Evolutionary conservation across 1,284 basidiomycete species (phyloP).

Genomic region (Ceratobasidium sp.): DNA sequence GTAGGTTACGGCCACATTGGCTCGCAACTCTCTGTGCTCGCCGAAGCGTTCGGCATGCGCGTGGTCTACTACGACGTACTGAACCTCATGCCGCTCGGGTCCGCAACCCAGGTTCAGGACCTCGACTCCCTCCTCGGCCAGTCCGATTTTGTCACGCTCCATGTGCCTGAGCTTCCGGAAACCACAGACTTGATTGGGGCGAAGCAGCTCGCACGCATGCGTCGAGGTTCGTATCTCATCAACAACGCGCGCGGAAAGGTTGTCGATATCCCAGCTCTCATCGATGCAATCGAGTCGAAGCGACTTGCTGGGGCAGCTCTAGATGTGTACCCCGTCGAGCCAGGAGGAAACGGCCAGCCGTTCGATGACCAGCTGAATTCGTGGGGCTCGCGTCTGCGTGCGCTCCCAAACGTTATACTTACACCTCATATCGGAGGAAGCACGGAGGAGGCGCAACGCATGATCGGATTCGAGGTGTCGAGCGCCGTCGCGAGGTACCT

Average conservation of each 20-base stretch:
- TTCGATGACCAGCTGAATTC: conserved; percentile 88
- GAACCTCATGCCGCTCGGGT: conserved; percentile 98
- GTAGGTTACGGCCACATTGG: conserved; percentile 99
- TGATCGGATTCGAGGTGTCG: conserved; percentile 97
- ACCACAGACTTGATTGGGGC: conserved; percentile 93
- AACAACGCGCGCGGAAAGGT: conserved; percentile 98
- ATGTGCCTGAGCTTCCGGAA: conserved; percentile 96
- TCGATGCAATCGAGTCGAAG: conserved; percentile 81
- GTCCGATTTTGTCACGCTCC: conserved; percentile 95
- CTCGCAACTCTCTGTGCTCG: conserved; percentile 95
- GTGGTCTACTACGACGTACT: conserved; percentile 97
- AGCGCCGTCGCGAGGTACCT: conserved; percentile 89
- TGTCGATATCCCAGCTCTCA: conserved; percentile 92
- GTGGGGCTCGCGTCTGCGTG: conserved; percentile 80
- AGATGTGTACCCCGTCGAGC: conserved; percentile 95
- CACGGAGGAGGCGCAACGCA: conserved; percentile 97
- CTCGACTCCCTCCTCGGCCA: conserved; percentile 81
- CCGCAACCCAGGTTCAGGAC: conserved; percentile 87
- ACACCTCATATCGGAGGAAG: conserved; percentile 99
- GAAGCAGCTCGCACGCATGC: conserved; percentile 88
- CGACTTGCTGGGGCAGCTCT: conserved; percentile 94
- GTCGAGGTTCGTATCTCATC: conserved; percentile 93
- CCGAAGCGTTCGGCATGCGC: conserved; percentile 95
- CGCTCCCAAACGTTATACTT: conserved; percentile 88
- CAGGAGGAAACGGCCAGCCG: conserved; percentile 86